A percentile compares a stretch with the other conserved stretches of the same genome.
Evolutionary conservation across 164 flowering plant species (phyloP).

Genomic region (Magnolia kwangsiensis): DNA sequence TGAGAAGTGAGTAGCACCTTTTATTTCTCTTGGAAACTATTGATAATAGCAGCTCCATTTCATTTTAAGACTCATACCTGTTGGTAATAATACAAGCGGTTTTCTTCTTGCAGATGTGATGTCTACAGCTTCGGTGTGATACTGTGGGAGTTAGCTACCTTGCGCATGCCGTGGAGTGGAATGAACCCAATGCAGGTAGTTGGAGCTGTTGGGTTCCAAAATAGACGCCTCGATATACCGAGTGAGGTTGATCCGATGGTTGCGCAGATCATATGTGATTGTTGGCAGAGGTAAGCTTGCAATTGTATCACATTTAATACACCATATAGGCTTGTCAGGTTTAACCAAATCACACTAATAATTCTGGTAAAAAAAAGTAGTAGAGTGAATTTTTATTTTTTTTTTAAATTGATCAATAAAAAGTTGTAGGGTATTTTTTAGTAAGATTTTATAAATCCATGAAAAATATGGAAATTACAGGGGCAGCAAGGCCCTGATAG

Average conservation of each 20-base stretch:
- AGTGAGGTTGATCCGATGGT: conserved; percentile 65
- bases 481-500: not conserved
- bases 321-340: not conserved
- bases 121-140: conserved; percentile 96
- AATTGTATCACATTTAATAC: not conserved
- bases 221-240: conserved; percentile 85
- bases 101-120: conserved; percentile 64
- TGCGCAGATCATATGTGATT: conserved; percentile 75
- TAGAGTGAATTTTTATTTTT: not conserved
- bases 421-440: too few species aligned
- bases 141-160: conserved; percentile 86
- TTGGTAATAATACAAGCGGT: not conserved
- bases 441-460: not conserved
- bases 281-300: conserved; percentile 74
- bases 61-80: not conserved
- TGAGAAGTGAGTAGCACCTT: conserved; percentile 74
- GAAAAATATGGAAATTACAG: too few species aligned
- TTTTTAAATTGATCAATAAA: not conserved
- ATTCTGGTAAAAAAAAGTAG: not conserved
- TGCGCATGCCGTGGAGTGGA: conserved; percentile 82
- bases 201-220: conserved; percentile 97
- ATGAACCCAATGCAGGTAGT: conserved; percentile 99
- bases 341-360: too few species aligned
- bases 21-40: not conserved
- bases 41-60: not conserved